Base-by-base conservation (phyloP, 352 stramenopile species). In the Phytopythium montanum region DNA sequence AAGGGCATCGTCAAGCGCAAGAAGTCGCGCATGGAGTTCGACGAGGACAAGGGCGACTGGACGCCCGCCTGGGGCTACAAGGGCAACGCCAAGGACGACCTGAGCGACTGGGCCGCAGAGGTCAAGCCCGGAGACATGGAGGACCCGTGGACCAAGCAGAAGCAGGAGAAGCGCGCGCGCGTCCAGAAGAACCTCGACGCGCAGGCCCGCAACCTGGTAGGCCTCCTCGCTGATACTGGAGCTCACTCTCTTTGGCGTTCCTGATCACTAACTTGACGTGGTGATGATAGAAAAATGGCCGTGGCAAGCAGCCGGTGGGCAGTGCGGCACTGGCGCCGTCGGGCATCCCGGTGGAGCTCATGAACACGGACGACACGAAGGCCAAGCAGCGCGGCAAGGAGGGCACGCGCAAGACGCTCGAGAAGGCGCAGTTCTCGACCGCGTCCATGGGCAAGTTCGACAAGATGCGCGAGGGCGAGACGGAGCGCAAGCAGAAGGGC, bases 1-100 rank as follows among this genome's bases (percentile, higher is more conserved):
- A 98, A 99, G 78, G 97, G 97, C 59, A 99, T 99, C 67, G 79
- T 94, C 50, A 97, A 98, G 66, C 92, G 94, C 61, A 99, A 99
- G 75, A 95, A 97, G 68, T 95, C 85, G 34, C 89, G 97, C 60
- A 99, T 98, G 88, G 78, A 96, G 48, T 99, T 94, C 58, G 97
- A 99, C 65, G 97, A 99, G 68, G 61, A 80, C 18, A 97, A 79
- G 57, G 87, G 91, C 48, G 86, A 97, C 67, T 99, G 94, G 93
- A 85, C 84, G 58, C 95, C 95, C 36, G 70, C 94, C 50, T 98
- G 87, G 84, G 94, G 94, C 45, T 98, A 98, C 74, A 95, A 98
- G 59, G 75, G 78, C 53, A 75, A 84, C 0, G 79, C 80, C 16
- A 41, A 16, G 36, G 87, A 93, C 44, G 89, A 96, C 56, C 76